phyloP scores from a whole-genome alignment of 495 filamentous ascomycete species.

The Evernia prunastri region DNA sequence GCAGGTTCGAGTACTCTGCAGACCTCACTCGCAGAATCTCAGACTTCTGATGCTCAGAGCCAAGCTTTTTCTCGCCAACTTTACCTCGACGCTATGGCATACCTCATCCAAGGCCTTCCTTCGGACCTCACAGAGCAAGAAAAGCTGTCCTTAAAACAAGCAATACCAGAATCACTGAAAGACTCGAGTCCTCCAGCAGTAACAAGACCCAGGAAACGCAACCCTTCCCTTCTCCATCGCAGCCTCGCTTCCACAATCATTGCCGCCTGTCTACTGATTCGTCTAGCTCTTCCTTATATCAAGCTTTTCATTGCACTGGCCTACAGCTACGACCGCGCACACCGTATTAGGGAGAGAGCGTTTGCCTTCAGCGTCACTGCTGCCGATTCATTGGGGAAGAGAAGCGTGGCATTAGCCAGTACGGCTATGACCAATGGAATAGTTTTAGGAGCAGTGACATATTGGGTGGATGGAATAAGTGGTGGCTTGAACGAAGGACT shows the following conservation, averaged over 20 bases:
- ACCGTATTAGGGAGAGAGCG: constrained; percentile 52
- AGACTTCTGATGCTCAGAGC: constrained; percentile 1
- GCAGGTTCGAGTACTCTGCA: constrained; percentile 13
- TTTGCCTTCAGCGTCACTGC: constrained; percentile 43
- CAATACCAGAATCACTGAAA: constrained; percentile 37
- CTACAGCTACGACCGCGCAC: constrained; percentile 58
- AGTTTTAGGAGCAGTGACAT: constrained; percentile 9
- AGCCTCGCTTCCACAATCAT: constrained; percentile 50
- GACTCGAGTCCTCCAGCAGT: constrained; percentile 13
- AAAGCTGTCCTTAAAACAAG: constrained; percentile 31
- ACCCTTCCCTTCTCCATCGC: constrained; percentile 50
- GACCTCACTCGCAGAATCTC: constrained; percentile 11
- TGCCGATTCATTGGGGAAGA: constrained; percentile 48
- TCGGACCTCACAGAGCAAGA: constrained; percentile 34
- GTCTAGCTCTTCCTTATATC: constrained; percentile 53
- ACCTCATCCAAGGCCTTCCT: constrained; percentile 62
- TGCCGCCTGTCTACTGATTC: constrained; percentile 49
- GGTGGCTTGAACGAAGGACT: constrained; percentile 21
- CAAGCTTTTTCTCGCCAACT: constrained; percentile 33
- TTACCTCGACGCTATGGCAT: constrained; percentile 59
- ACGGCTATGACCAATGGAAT: constrained; percentile 14
- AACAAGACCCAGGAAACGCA: constrained; percentile 7
- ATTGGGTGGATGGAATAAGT: constrained; percentile 21
- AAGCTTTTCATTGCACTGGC: constrained; percentile 44
- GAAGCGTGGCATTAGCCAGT: constrained; percentile 38